Evolutionary conservation across 345 rosid species (phyloP).

Genomic region (Corymbia maculata): DNA sequence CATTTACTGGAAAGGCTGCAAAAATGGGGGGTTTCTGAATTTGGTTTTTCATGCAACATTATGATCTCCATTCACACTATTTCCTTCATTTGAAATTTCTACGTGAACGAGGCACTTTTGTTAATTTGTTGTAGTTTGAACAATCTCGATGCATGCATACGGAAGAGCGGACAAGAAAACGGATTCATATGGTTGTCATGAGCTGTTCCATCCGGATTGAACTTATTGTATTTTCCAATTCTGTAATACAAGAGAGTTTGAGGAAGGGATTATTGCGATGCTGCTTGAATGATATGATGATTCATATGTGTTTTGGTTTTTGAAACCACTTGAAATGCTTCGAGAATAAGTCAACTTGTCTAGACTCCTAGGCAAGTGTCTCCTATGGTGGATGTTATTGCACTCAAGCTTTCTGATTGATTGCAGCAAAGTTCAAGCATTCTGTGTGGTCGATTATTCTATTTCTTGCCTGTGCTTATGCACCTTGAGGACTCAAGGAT

Average conservation of each 20-base stretch:
- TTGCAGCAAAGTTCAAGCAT: not conserved
- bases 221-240: not conserved
- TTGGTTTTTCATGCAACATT: not conserved
- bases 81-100: not conserved
- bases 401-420: not conserved
- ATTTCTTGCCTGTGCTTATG: not conserved
- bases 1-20: not conserved
- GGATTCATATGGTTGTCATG: not conserved
- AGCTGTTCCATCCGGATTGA: not conserved
- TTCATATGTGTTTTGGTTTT: not conserved
- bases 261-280: not conserved
- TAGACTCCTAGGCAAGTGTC: not conserved
- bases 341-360: not conserved
- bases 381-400: not conserved
- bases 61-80: not conserved
- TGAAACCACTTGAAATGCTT: not conserved
- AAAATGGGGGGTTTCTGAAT: not conserved
- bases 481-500: not conserved
- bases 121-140: not conserved
- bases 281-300: not conserved
- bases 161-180: not conserved
- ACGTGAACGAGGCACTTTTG: too few relatives aligned
- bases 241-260: not conserved
- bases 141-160: not conserved
- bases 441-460: not conserved